A percentile compares a stretch with the other conserved stretches of the same genome.
Evolutionary conservation across 2,329 filamentous ascomycete genomes (phyloP).

Genomic region (Scleromitrula shiraiana): DNA sequence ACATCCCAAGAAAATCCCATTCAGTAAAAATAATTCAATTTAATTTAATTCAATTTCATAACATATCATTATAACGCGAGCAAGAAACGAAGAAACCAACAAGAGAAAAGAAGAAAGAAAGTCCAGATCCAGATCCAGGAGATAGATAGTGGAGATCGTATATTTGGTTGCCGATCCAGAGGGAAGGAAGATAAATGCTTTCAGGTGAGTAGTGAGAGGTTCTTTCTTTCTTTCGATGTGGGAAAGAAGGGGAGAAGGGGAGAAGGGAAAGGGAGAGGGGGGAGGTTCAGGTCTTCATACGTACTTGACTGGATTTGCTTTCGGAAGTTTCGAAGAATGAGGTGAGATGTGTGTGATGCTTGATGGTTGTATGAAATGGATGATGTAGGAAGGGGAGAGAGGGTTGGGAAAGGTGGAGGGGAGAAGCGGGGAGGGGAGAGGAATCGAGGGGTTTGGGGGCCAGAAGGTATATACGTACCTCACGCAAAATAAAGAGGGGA

Average conservation of each 20-base stretch:
- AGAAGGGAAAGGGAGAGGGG: background rate
- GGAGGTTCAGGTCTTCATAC: constrained; percentile 13
- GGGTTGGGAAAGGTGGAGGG: background rate
- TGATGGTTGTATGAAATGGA: background rate
- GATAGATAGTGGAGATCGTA: background rate
- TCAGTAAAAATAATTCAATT: too few relatives aligned
- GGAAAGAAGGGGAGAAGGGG: background rate
- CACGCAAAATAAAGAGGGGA: constrained; percentile 10
- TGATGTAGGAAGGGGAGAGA: background rate
- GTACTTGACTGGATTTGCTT: constrained; percentile 11
- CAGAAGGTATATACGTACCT: constrained; percentile 23
- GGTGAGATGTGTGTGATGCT: background rate
- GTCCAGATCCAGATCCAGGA: background rate
- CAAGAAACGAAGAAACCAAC: background rate
- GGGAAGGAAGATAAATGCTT: constrained; percentile 15
- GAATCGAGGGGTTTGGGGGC: background rate
- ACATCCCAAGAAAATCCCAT: too few relatives aligned
- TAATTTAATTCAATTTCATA: too few relatives aligned
- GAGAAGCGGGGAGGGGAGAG: background rate
- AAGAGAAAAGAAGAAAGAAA: background rate
- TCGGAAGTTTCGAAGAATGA: too few relatives aligned
- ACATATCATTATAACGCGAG: too few relatives aligned
- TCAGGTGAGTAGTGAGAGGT: constrained; percentile 26
- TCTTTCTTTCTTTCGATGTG: background rate
- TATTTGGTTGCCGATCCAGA: background rate